phyloP scores from a whole-genome alignment of 805 yeast genomes.

The Wickerhamiella galacta region DNA sequence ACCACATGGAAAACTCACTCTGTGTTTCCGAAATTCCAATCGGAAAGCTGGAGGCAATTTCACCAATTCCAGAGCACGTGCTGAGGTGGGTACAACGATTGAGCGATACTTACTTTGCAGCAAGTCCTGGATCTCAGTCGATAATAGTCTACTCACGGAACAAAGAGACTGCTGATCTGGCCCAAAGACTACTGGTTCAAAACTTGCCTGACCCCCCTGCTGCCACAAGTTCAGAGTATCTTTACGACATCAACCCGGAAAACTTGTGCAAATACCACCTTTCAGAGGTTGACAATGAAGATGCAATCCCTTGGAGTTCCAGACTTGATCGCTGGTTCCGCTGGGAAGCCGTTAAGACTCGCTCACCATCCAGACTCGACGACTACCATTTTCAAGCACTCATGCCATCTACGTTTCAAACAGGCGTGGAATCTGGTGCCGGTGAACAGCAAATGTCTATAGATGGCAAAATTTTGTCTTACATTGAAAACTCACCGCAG shows the following conservation, averaged over 20 bases:
- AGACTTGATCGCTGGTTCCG: constrained; percentile 14
- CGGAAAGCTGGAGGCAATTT: constrained; percentile 6
- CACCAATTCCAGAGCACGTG: constrained; percentile 8
- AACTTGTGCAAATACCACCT: constrained; percentile 5
- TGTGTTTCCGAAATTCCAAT: constrained; percentile 23
- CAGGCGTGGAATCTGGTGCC: neutral
- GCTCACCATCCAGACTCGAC: neutral
- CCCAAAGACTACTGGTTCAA: constrained; percentile 11
- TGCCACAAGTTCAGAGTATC: constrained; percentile 8
- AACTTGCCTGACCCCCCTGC: constrained; percentile 1
- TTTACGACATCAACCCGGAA: constrained; percentile 8
- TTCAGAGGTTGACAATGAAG: constrained; percentile 13
- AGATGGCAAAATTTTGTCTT: neutral
- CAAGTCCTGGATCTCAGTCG: constrained; percentile 5
- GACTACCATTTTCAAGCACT: neutral
- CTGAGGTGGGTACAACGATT: constrained; percentile 17
- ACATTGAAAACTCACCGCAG: neutral
- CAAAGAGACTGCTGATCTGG: constrained; percentile 9
- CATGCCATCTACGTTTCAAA: neutral
- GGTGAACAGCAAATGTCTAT: neutral
- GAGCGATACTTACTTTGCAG: constrained; percentile 17
- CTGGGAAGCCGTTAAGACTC: constrained; percentile 11
- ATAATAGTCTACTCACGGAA: constrained; percentile 10
- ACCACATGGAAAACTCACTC: constrained; percentile 9
- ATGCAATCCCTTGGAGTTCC: constrained; percentile 17